Percentiles rank a stretch among this genome's conserved stretches.
These are phyloP conservation scores for Alternaria sp. DNA, from an alignment of 2,329 filamentous ascomycete species.

Conservation along the genomic window DNA sequence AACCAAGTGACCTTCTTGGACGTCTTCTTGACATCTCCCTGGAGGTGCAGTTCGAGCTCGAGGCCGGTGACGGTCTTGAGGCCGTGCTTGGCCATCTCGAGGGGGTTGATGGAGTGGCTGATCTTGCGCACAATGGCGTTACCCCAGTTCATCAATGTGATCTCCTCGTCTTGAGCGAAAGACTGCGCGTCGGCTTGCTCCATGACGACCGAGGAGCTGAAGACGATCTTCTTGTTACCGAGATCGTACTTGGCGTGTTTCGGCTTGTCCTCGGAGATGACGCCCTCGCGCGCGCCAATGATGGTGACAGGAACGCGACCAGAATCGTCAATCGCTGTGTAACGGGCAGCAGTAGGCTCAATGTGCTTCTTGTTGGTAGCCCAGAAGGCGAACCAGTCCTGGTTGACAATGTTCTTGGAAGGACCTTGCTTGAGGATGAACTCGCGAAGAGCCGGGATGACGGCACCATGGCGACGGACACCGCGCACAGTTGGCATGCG, in stretches of 20 bases:
- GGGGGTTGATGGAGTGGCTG: slow-evolving; percentile 58
- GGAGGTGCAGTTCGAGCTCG: slow-evolving; percentile 85
- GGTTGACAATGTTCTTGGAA: slow-evolving; percentile 80
- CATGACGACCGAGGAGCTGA: slow-evolving; percentile 75
- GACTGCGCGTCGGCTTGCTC: slow-evolving; percentile 86
- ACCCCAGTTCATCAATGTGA: slow-evolving; percentile 97
- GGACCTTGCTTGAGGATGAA: slow-evolving; percentile 87
- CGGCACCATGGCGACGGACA: slow-evolving; percentile 79
- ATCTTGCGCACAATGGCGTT: slow-evolving; percentile 81
- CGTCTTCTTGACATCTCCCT: slow-evolving; percentile 92
- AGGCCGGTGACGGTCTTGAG: slow-evolving; percentile 67
- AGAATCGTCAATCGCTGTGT: slow-evolving; percentile 68
- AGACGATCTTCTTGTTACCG: slow-evolving; percentile 84
- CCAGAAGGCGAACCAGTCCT: slow-evolving; percentile 77
- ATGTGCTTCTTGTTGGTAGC: slow-evolving; percentile 62
- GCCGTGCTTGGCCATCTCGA: slow-evolving; percentile 51
- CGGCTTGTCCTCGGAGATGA: slow-evolving; percentile 75
- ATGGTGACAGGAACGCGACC: slow-evolving; percentile 74
- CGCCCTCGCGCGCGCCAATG: slow-evolving; percentile 62
- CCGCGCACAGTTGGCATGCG: slow-evolving; percentile 86
- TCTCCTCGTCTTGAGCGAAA: slow-evolving; percentile 85
- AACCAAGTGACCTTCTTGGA: slow-evolving; percentile 98
- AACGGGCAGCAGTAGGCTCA: slow-evolving; percentile 56
- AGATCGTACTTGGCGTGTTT: slow-evolving; percentile 91
- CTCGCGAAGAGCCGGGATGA: slow-evolving; percentile 77